Percentiles rank a stretch among this genome's conserved stretches.
phyloP scores from a whole-genome alignment of 495 filamentous ascomycete species.

The Penicillium parvum region DNA sequence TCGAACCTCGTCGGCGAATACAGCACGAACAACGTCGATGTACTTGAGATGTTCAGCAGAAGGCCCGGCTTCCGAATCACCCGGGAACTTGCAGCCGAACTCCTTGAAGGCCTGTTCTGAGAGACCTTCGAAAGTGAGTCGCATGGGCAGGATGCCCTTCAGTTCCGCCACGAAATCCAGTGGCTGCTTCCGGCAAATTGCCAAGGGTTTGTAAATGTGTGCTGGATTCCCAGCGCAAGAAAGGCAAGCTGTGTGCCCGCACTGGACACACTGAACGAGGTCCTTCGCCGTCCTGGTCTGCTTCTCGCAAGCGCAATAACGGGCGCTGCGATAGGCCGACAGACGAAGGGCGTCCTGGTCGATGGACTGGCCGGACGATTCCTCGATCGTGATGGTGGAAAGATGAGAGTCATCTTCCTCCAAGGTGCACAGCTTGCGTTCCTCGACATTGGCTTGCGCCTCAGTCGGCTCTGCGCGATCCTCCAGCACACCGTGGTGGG shows the following conservation, averaged over 20 bases:
- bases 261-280: conserved; percentile 49
- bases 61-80: neutral
- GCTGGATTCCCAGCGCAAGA: conserved; percentile 53
- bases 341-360: conserved; percentile 10
- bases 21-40: conserved; percentile 26
- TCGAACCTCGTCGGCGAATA: conserved; percentile 38
- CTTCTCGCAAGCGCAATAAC: conserved; percentile 57
- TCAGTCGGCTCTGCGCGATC: neutral
- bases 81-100: conserved; percentile 5
- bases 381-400: conserved; percentile 6
- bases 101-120: conserved; percentile 20
- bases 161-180: conserved; percentile 45
- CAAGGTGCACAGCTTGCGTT: neutral
- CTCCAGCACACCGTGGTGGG: conserved; percentile 33
- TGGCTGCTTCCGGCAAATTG: conserved; percentile 35
- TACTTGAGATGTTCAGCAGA: conserved; percentile 24
- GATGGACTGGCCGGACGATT: neutral
- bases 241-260: conserved; percentile 52
- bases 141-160: conserved; percentile 44
- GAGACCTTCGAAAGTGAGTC: conserved; percentile 36
- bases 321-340: conserved; percentile 32
- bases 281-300: conserved; percentile 29
- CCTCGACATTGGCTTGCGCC: neutral
- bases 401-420: conserved; percentile 7
- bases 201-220: conserved; percentile 42